Base-by-base conservation (phyloP, 2,329 filamentous ascomycete species). In the Claviceps sp. region DNA sequence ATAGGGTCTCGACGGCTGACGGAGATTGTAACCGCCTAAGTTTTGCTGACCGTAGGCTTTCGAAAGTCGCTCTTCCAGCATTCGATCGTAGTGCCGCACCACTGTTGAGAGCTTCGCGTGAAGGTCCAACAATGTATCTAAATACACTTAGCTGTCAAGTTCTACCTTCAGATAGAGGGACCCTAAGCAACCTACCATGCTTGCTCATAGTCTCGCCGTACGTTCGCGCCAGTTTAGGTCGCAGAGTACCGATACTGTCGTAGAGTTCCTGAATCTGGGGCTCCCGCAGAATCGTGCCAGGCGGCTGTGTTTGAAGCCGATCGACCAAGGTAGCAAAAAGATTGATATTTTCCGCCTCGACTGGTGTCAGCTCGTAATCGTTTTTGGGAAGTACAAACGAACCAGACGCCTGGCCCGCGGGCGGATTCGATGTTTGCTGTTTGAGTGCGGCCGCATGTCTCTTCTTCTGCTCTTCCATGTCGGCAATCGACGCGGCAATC, bases 161-260 rank as follows among this genome's bases (percentile, higher is more conserved):
- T 11, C 16, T n/a, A 46, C 30, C 26, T 30, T n/a, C 8, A 42
- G 14, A 34, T 16, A 44, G 11, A 37, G 14, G 20, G 9, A 43
- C 11, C 5, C 26, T n/a, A 20, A n/a, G 14, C 26, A 2, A 70
- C 81, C 65, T 72, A 88, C 88, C 90, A 67, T 97, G 93, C 69
- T 98, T 98, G 78, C 93, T 97, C 93, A 98, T 97, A 0, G 93
- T 96, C 71, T 98, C 93, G 52, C 93, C 93, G 64, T 97, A 96
- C 0, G 91, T 96, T 53, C 93, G 81, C 4, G 93, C 93, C 52
- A 98, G 75, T 67, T 98, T 98, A 1, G 93, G 93, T 48, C 93
- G 80, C 56, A 98, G 72, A 16, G 88, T 78, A n/a, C 91, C 89
- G 60, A 98, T 97, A 61, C 90, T 94, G 63, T 97, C 93, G 65